phyloP scores from a whole-genome alignment of 257 asterid species.

The Primulina huaijiensis region DNA sequence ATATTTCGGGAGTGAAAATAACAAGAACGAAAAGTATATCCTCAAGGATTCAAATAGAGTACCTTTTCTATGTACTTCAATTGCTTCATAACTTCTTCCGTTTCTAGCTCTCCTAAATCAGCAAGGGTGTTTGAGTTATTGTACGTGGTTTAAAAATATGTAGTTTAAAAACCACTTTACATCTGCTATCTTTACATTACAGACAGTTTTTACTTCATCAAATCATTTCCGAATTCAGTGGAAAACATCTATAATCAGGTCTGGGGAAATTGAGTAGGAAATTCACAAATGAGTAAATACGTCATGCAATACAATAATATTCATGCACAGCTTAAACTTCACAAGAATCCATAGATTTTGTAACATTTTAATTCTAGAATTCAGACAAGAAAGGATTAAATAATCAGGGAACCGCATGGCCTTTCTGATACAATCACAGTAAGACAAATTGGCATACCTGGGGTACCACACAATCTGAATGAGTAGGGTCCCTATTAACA shows the following conservation, averaged over 20 bases:
- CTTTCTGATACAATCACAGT: too few species aligned
- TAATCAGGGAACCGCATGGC: neutral
- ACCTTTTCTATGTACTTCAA: slow-evolving; percentile 56
- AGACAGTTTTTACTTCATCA: neutral
- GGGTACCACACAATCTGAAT: slow-evolving; percentile 90
- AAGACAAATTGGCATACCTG: slow-evolving; percentile 48
- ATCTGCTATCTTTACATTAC: neutral
- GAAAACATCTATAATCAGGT: neutral
- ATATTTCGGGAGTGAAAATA: too few species aligned
- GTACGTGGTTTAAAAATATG: too few species aligned
- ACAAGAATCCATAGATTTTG: too few species aligned
- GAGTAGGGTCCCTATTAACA: slow-evolving; percentile 82
- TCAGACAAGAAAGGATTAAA: slow-evolving; percentile 13
- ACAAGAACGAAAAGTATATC: too few species aligned
- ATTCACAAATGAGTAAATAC: too few species aligned
- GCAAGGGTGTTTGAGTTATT: slow-evolving; percentile 14
- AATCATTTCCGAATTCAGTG: neutral
- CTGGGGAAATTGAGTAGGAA: too few species aligned
- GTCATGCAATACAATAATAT: too few species aligned
- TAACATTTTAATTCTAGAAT: neutral
- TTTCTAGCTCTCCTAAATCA: slow-evolving; percentile 74
- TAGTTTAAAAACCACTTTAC: neutral
- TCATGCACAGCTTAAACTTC: too few species aligned
- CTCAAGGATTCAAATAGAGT: too few species aligned
- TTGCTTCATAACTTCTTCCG: slow-evolving; percentile 75